Evolutionary conservation across 306 rosid genomes (phyloP).

Genomic region (Nissolia schottii): DNA sequence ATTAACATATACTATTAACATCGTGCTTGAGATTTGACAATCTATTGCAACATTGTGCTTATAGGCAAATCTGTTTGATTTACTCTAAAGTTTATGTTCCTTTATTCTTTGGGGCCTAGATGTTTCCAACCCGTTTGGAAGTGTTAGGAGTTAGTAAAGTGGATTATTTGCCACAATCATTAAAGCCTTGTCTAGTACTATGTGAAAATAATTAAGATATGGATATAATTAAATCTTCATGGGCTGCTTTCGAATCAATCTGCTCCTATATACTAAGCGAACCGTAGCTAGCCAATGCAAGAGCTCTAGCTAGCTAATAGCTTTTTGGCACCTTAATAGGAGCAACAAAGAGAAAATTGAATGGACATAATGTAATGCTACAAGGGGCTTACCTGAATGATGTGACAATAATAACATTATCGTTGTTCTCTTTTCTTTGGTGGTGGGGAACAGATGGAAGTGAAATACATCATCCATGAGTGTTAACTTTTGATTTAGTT

Average conservation of each 20-base stretch:
- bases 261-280: not conserved
- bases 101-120: constrained; percentile 68
- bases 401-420: constrained; percentile 26
- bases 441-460: constrained; percentile 28
- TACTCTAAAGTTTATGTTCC: constrained; percentile 23
- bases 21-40: constrained; percentile 20
- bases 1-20: not conserved
- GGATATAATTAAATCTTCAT: constrained; percentile 18
- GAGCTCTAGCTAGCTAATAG: not conserved
- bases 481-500: not conserved
- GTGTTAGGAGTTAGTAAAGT: constrained; percentile 15
- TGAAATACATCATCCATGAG: not conserved
- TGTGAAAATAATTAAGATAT: constrained; percentile 17
- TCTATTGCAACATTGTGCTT: constrained; percentile 6
- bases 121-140: constrained; percentile 64
- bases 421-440: not conserved
- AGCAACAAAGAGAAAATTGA: not conserved
- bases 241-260: not conserved
- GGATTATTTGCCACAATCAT: constrained; percentile 16
- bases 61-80: constrained; percentile 24
- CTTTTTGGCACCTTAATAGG: not conserved
- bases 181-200: constrained; percentile 19
- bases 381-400: constrained; percentile 1
- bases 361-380: not conserved
- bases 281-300: not conserved